These are phyloP conservation scores for Claviceps sorghi DNA, from an alignment of 2,329 filamentous ascomycete species.

Conservation along the genomic window DNA sequence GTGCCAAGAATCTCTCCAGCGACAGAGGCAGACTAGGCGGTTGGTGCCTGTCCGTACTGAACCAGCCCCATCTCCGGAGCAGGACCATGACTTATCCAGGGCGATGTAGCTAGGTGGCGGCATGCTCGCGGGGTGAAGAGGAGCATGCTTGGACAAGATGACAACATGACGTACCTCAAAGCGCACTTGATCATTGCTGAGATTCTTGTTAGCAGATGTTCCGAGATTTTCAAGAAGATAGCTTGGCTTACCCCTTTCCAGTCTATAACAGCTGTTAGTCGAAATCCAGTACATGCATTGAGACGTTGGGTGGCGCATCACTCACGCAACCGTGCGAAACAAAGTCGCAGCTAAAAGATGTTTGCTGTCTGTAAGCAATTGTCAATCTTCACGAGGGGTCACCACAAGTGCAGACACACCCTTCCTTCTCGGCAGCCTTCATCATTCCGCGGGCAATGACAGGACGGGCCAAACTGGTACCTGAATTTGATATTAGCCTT, in stretches of 20 bases:
- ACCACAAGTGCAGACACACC: background rate
- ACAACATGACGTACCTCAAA: background rate
- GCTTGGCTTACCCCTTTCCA: slow-evolving; percentile 2
- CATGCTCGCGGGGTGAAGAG: background rate
- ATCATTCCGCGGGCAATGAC: slow-evolving; percentile 44
- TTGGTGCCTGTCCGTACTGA: background rate
- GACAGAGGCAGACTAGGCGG: background rate
- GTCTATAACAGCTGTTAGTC: background rate
- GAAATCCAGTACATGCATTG: background rate
- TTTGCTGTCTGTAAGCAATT: background rate
- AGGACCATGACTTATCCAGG: background rate
- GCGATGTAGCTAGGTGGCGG: background rate
- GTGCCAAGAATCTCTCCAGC: background rate
- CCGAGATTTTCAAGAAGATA: background rate
- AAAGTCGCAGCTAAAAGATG: background rate
- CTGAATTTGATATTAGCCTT: slow-evolving; percentile 10
- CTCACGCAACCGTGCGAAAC: slow-evolving; percentile 2
- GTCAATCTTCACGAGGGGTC: background rate
- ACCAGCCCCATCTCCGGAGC: background rate
- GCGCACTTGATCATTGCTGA: slow-evolving; percentile 1
- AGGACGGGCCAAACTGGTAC: slow-evolving; percentile 47
- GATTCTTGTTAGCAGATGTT: background rate
- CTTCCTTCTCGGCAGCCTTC: slow-evolving; percentile 16
- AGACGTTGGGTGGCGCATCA: background rate
- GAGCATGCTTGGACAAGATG: background rate